Conservation (phyloP, 352 stramenopile species). For the Globisporangium iwayamae region DNA sequence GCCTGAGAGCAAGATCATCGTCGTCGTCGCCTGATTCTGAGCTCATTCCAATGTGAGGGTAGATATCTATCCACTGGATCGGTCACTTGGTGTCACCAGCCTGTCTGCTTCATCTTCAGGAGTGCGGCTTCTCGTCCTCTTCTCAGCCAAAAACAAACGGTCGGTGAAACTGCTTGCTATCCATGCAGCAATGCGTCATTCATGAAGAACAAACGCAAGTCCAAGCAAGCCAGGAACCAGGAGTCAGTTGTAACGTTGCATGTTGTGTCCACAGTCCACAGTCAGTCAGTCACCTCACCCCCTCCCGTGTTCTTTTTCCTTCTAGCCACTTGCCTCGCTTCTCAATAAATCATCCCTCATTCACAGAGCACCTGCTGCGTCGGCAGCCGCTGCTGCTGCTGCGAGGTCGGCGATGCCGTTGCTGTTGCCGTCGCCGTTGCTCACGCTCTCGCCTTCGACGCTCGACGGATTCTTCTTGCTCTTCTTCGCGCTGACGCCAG, state of each 20-base stretch:
- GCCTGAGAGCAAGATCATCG: not conserved
- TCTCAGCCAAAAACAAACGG: slow-evolving; percentile 3
- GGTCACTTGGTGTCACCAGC: not conserved
- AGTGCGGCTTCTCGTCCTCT: slow-evolving; percentile 6
- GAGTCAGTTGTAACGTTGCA: not conserved
- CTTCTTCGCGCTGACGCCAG: slow-evolving; percentile 39
- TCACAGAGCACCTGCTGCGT: not conserved
- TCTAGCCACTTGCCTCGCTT: not conserved
- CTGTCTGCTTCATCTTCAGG: not conserved
- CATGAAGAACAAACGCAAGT: not conserved
- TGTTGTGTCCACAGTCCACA: not conserved
- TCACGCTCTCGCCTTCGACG: slow-evolving; percentile 8
- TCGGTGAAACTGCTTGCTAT: not conserved
- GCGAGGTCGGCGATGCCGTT: not conserved
- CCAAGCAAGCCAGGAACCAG: not conserved
- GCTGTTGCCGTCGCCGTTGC: not conserved
- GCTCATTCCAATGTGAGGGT: not conserved
- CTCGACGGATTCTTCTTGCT: slow-evolving; percentile 29
- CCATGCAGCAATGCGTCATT: not conserved
- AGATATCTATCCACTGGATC: not conserved
- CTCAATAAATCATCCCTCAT: slow-evolving; percentile 10
- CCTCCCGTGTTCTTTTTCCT: not conserved
- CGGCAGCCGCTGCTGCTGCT: not conserved
- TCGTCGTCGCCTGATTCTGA: not conserved
- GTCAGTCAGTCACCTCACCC: not conserved